Base-by-base conservation (phyloP, 148 eudicot genomes). In the Agrostemma githago region DNA sequence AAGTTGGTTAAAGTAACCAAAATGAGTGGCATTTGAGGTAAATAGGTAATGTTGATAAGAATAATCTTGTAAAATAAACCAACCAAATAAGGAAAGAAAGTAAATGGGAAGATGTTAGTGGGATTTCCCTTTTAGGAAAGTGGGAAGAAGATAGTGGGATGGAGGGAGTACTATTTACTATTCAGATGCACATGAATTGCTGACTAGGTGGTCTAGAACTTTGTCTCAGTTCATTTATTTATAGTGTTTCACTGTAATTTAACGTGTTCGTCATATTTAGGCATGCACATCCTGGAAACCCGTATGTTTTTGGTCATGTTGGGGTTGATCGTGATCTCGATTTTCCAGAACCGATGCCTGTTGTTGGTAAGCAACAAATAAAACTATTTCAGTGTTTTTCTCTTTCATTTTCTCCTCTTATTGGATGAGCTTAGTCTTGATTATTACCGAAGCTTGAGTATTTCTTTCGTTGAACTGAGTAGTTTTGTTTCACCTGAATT, bases 221-320 rank as follows among this genome's bases (percentile, higher is more conserved):
- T 14, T 53, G 34, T 21, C 68, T 21, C 4, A 14, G 71, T 38
- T 37, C 5, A 69, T 62, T 61, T 59, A 63, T 78, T 34, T 71
- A 59, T 44, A 19, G 62, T 21, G 41, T 82, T 44, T 58, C 48
- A 61, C n/a, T 76, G 60, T 61, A 60, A 34, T 54, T 41, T 61
- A 60, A 39, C 74, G 78, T 73, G 41, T 59, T 72, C 57, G 63
- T 71, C 62, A 42, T 58, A 15, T 79, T 58, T 85, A 95, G 99
- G 83, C 99, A 95, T 84, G 99, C 99, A 76, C 99, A 95, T 86
- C 99, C 99, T 12, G 99, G 99, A 17, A 90, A 88, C 83, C 99
- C 99, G 41, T 92, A 95, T 77, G 92, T 95, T 37, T 90, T 88
- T 89, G 99, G 99, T 72, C 99, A 90, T 82, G 92, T 90, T 74